These are phyloP conservation scores for Silene noctiflora DNA, from an alignment of 179 eudicot species.

Conservation along the genomic window DNA sequence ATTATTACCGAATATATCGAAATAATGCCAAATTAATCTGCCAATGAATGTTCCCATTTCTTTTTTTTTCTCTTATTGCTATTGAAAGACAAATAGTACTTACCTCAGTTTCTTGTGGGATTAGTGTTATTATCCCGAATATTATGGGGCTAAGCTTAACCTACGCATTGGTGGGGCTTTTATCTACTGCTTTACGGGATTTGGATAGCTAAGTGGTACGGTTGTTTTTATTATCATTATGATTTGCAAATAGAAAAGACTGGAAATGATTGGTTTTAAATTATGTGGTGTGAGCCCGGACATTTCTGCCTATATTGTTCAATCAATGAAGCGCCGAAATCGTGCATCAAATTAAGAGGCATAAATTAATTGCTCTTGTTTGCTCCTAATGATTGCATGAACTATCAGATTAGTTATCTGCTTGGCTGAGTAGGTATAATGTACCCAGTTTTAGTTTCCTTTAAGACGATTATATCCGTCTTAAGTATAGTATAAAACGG, in stretches of 20 bases:
- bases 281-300: neutral
- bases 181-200: slow-evolving; percentile 10
- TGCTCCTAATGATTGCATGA: neutral
- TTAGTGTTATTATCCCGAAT: slow-evolving; percentile 14
- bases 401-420: neutral
- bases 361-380: neutral
- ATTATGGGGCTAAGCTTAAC: slow-evolving; percentile 15
- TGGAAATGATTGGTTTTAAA: slow-evolving; percentile 4
- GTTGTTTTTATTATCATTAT: neutral
- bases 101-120: slow-evolving; percentile 1
- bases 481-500: too few relatives aligned
- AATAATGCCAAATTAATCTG: neutral
- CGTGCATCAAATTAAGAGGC: slow-evolving; percentile 11
- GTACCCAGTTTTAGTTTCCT: neutral
- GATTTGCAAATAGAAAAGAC: neutral
- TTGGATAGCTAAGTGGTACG: slow-evolving; percentile 18
- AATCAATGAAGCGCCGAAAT: slow-evolving; percentile 15
- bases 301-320: slow-evolving; percentile 7
- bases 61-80: neutral
- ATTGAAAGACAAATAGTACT: neutral
- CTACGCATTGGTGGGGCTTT: slow-evolving; percentile 11
- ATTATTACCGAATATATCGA: too few relatives aligned
- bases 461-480: neutral
- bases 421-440: neutral
- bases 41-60: neutral